phyloP scores from a whole-genome alignment of 768 basidiomycete species.

The Boletales sp. region DNA sequence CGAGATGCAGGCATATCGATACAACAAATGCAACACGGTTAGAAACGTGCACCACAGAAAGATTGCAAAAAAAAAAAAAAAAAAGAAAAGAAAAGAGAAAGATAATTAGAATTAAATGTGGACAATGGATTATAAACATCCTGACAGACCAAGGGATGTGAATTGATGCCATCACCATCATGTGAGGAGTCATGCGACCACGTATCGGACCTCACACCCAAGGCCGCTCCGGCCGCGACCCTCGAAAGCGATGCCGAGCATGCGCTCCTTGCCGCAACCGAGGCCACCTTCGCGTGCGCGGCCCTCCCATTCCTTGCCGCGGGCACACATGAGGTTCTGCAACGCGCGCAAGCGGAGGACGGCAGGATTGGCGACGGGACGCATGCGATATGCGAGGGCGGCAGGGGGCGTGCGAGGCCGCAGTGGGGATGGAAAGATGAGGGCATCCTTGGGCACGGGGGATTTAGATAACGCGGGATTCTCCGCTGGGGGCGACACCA shows the following conservation, averaged over 20 bases:
- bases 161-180: neutral
- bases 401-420: slow-evolving; percentile 35
- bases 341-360: slow-evolving; percentile 58
- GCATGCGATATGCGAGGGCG: slow-evolving; percentile 41
- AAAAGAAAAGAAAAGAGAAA: neutral
- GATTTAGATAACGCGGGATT: slow-evolving; percentile 24
- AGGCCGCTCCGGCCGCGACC: slow-evolving; percentile 56
- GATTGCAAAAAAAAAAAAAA: slow-evolving; percentile 2
- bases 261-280: slow-evolving; percentile 54
- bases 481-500: slow-evolving; percentile 33
- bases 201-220: slow-evolving; percentile 37
- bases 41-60: too few species aligned
- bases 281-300: slow-evolving; percentile 46
- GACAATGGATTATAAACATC: slow-evolving; percentile 29
- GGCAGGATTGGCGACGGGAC: slow-evolving; percentile 59
- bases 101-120: slow-evolving; percentile 32
- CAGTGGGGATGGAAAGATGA: slow-evolving; percentile 40
- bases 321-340: slow-evolving; percentile 48
- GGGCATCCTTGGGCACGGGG: slow-evolving; percentile 32
- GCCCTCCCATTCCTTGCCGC: slow-evolving; percentile 46
- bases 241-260: slow-evolving; percentile 58
- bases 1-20: slow-evolving; percentile 25
- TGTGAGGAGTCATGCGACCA: slow-evolving; percentile 21
- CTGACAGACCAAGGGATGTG: too few species aligned
- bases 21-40: slow-evolving; percentile 14